Percentiles rank a stretch among this genome's conserved stretches.
Evolutionary conservation across 129 eudicot species (phyloP).

Genomic region (Centella asiatica): DNA sequence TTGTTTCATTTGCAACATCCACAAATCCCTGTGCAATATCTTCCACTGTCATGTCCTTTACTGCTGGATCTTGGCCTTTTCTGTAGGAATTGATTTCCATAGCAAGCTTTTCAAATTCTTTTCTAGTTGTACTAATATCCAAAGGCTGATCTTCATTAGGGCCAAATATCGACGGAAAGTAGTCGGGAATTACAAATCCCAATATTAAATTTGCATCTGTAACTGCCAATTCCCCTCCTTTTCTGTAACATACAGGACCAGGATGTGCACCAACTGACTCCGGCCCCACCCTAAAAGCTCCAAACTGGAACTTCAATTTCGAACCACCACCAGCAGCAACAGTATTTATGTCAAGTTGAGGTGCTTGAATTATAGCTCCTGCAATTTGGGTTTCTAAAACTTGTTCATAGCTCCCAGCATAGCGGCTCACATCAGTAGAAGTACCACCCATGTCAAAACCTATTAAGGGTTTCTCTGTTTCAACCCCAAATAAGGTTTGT

Average conservation of each 20-base stretch:
- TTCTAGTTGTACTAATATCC: conserved; percentile 52
- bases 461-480: conserved; percentile 76
- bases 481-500: conserved; percentile 75
- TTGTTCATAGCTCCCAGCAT: conserved; percentile 88
- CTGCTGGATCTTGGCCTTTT: conserved; percentile 59
- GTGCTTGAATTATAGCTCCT: conserved; percentile 94
- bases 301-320: conserved; percentile 86
- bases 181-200: conserved; percentile 85
- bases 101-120: conserved; percentile 77
- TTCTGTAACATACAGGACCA: conserved; percentile 93
- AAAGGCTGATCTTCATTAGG: conserved; percentile 84
- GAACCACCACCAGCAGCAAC: conserved; percentile 99
- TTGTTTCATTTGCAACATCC: conserved; percentile 94
- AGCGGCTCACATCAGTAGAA: conserved; percentile 94
- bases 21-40: conserved; percentile 89
- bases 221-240: conserved; percentile 92
- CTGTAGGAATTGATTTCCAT: conserved; percentile 65
- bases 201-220: conserved; percentile 92
- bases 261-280: conserved; percentile 99
- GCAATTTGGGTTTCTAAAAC: conserved; percentile 94
- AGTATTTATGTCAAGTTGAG: conserved; percentile 93
- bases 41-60: conserved; percentile 83
- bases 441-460: conserved; percentile 99
- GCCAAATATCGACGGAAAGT: conserved; percentile 90
- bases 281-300: conserved; percentile 92